Evolutionary conservation across 2,329 filamentous ascomycete species (phyloP).

Genomic region (Arthrobotrys sphaeroides): DNA sequence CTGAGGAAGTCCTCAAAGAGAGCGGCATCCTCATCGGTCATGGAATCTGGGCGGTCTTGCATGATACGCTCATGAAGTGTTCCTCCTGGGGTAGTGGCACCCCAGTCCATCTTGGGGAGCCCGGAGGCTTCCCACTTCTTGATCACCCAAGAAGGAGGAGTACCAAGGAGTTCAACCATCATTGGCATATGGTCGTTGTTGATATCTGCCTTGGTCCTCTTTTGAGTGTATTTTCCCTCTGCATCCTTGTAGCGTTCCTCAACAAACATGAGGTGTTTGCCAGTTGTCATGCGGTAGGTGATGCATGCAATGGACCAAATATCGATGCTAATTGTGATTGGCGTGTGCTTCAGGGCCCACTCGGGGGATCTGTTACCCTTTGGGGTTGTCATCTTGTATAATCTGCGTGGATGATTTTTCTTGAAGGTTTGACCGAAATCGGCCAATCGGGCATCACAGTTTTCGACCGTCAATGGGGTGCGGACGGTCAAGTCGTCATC

Average conservation of each 20-base stretch:
- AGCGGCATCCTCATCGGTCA: slow-evolving; percentile 16
- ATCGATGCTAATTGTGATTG: slow-evolving; percentile 44
- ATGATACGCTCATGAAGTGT: slow-evolving; percentile 44
- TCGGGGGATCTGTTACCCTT: slow-evolving; percentile 49
- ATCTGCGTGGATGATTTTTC: slow-evolving; percentile 42
- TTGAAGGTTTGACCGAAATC: slow-evolving; percentile 52
- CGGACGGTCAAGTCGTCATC: slow-evolving; percentile 43
- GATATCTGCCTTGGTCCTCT: slow-evolving; percentile 43
- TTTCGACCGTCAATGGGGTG: slow-evolving; percentile 41
- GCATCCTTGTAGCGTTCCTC: slow-evolving; percentile 45
- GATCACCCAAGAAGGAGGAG: slow-evolving; percentile 44
- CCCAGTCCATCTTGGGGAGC: slow-evolving; percentile 38
- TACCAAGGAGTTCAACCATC: slow-evolving; percentile 47
- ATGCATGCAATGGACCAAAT: slow-evolving; percentile 49
- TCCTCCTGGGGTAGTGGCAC: slow-evolving; percentile 5
- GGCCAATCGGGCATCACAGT: slow-evolving; percentile 41
- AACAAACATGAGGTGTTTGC: slow-evolving; percentile 44
- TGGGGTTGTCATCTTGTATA: slow-evolving; percentile 49
- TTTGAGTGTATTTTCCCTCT: slow-evolving; percentile 37
- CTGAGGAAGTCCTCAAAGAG: slow-evolving; percentile 50
- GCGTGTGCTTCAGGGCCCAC: slow-evolving; percentile 33
- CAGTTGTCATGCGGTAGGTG: slow-evolving; percentile 41
- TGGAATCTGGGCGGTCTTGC: slow-evolving; percentile 29
- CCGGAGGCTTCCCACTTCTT: slow-evolving; percentile 38
- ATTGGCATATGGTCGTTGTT: slow-evolving; percentile 48